Evolutionary conservation across 257 asterid species (phyloP).

Genomic region (Anisodus acutangulus): DNA sequence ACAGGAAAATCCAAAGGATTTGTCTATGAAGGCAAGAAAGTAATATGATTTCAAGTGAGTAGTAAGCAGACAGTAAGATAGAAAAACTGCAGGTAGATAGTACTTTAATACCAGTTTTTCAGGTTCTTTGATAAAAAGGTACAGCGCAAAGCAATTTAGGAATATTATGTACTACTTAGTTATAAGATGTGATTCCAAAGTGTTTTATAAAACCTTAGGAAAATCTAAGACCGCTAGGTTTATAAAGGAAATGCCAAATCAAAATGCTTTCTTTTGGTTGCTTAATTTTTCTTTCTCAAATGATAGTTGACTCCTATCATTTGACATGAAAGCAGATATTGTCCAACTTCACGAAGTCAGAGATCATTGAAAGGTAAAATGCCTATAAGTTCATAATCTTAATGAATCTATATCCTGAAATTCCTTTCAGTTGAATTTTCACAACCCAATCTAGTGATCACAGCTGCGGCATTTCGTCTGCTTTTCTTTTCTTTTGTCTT

Average conservation of each 20-base stretch:
- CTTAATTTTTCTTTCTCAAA: not conserved
- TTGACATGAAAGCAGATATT: slow-evolving; percentile 58
- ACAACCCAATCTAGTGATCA: slow-evolving; percentile 22
- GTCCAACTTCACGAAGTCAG: slow-evolving; percentile 70
- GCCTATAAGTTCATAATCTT: not conserved
- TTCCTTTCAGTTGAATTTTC: not conserved
- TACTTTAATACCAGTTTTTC: not conserved
- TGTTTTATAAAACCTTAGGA: not conserved
- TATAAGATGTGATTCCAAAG: too few relatives aligned
- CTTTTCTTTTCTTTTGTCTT: not conserved
- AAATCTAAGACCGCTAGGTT: not conserved
- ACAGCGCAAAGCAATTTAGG: not conserved
- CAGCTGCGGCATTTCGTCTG: not conserved
- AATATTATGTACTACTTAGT: not conserved
- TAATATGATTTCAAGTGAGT: not conserved
- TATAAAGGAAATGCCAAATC: not conserved
- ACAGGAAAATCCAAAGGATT: slow-evolving; percentile 18
- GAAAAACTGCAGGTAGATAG: not conserved
- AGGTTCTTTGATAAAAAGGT: not conserved
- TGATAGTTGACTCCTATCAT: slow-evolving; percentile 37
- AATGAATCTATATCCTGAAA: not conserved
- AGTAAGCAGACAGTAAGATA: slow-evolving; percentile 13
- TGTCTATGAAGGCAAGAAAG: not conserved
- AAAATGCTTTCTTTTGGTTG: slow-evolving; percentile 6
- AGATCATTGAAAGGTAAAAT: slow-evolving; percentile 77